phyloP scores from a whole-genome alignment of 768 basidiomycete species.

The Mycena indigotica region DNA sequence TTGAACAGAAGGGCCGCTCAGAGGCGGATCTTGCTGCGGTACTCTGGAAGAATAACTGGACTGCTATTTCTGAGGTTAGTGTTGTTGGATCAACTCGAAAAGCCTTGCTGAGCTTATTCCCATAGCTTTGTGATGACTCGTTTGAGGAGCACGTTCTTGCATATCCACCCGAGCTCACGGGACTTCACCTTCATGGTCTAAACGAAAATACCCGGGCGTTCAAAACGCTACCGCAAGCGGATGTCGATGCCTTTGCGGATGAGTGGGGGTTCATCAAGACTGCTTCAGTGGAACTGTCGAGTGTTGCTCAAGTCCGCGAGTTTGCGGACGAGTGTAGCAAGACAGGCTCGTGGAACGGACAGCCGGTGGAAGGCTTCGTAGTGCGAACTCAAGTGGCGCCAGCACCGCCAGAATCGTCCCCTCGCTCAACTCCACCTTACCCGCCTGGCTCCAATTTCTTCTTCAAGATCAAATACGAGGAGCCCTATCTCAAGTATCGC shows the following conservation, averaged over 20 bases:
- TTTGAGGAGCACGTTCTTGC: constrained; percentile 97
- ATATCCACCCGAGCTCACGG: constrained; percentile 80
- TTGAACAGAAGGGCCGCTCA: constrained; percentile 62
- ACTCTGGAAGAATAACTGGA: constrained; percentile 84
- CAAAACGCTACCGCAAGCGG: constrained; percentile 64
- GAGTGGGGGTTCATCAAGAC: constrained; percentile 95
- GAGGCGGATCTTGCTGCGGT: constrained; percentile 72
- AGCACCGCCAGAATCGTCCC: constrained; percentile 19
- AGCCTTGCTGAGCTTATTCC: not conserved
- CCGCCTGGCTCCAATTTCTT: constrained; percentile 83
- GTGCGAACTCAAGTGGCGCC: constrained; percentile 17
- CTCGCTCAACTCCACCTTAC: constrained; percentile 61
- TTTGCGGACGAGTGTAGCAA: constrained; percentile 73
- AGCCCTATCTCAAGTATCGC: constrained; percentile 98
- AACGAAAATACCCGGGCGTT: constrained; percentile 72
- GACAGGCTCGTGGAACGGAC: constrained; percentile 44
- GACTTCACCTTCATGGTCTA: constrained; percentile 91
- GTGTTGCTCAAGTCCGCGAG: constrained; percentile 64
- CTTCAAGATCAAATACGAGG: constrained; percentile 99
- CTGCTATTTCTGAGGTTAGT: constrained; percentile 87
- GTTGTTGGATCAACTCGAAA: too few relatives aligned
- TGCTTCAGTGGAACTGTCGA: constrained; percentile 54
- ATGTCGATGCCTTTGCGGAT: constrained; percentile 77
- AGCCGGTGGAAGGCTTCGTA: constrained; percentile 20
- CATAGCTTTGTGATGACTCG: constrained; percentile 91